A percentile compares a stretch with the other conserved stretches of the same genome.
Evolutionary conservation across 1,284 basidiomycete genomes (phyloP).

Genomic region (Cutaneotrichosporon dermatis): DNA sequence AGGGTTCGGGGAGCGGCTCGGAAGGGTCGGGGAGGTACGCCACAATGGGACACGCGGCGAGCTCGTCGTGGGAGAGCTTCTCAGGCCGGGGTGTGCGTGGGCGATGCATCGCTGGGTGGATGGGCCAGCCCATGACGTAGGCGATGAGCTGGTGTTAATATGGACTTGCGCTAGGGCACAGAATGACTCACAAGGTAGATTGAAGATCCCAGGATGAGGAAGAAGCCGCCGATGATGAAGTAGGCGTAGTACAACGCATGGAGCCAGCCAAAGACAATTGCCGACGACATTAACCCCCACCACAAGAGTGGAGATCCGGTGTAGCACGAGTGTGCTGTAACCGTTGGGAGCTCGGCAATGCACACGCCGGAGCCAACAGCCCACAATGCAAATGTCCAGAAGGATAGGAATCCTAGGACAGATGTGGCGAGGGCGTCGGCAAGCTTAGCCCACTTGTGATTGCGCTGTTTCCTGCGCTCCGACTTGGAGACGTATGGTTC

Average conservation of each 20-base stretch:
- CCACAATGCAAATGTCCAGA: neutral
- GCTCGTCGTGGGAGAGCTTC: slow-evolving; percentile 10
- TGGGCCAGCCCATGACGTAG: slow-evolving; percentile 1
- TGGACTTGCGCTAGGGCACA: too few species aligned
- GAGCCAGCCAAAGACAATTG: slow-evolving; percentile 17
- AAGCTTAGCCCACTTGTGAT: neutral
- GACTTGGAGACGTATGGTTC: neutral
- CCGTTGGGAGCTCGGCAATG: slow-evolving; percentile 13
- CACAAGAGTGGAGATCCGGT: slow-evolving; percentile 30
- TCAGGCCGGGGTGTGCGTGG: neutral
- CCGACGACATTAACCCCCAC: slow-evolving; percentile 36
- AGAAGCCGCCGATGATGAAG: slow-evolving; percentile 17
- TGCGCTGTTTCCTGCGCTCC: neutral
- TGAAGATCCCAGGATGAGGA: neutral
- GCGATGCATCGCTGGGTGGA: neutral
- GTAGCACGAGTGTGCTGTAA: slow-evolving; percentile 24
- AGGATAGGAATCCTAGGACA: neutral
- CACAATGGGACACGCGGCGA: slow-evolving; percentile 22
- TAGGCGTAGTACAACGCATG: slow-evolving; percentile 25
- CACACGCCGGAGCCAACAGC: slow-evolving; percentile 30
- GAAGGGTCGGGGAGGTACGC: slow-evolving; percentile 28
- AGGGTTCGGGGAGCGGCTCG: slow-evolving; percentile 10
- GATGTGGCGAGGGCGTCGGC: neutral
- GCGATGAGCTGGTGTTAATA: neutral
- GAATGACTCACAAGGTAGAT: neutral